Conservation (phyloP, 129 eudicot genomes). For the Lactuca sativa region DNA sequence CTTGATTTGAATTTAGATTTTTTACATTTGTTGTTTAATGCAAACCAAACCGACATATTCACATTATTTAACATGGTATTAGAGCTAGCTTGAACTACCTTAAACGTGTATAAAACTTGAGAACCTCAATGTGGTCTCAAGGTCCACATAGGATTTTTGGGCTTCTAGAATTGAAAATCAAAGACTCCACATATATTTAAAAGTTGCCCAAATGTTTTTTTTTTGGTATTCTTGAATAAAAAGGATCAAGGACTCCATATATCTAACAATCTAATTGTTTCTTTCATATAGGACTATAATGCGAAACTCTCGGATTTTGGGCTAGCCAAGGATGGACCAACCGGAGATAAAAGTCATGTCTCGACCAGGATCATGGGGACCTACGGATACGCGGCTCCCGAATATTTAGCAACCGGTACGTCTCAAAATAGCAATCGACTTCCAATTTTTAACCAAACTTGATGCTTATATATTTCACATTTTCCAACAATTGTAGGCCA, state of each 20-base stretch:
- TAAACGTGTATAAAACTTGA: too few relatives aligned
- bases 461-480: neutral
- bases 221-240: too few relatives aligned
- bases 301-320: constrained; percentile 95
- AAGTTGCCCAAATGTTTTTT: too few relatives aligned
- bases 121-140: too few relatives aligned
- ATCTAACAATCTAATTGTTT: neutral
- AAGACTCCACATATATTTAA: too few relatives aligned
- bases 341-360: constrained; percentile 82
- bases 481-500: constrained; percentile 49
- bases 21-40: neutral
- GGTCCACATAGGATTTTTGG: too few relatives aligned
- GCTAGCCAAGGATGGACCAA: constrained; percentile 88
- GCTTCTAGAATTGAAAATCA: too few relatives aligned
- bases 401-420: constrained; percentile 79
- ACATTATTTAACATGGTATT: too few relatives aligned
- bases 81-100: too few relatives aligned
- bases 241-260: too few relatives aligned
- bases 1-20: neutral
- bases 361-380: constrained; percentile 92
- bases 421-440: neutral
- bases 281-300: constrained; percentile 52
- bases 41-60: too few relatives aligned
- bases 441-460: neutral
- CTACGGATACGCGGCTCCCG: constrained; percentile 95